Evolutionary conservation across 31 red algal genomes (phyloP).

Genomic region (Porphyra umbilicalis): DNA sequence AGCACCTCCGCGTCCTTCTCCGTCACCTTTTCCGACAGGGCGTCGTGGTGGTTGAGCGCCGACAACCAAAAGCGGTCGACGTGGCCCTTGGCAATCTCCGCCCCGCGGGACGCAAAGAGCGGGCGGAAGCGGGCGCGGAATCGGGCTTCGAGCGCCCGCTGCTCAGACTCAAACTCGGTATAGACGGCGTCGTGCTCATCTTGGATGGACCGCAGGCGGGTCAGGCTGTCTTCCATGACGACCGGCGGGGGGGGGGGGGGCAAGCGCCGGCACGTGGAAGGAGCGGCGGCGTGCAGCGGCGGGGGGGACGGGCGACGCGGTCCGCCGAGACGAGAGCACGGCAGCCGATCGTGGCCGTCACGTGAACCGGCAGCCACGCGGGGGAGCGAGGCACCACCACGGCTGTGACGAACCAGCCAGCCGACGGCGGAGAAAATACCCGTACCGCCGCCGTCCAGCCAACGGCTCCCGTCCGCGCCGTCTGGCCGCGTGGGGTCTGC

Average conservation of each 20-base stretch:
- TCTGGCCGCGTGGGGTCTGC: too few relatives aligned
- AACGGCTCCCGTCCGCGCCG: too few relatives aligned
- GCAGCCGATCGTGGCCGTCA: too few relatives aligned
- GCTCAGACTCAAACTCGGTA: conserved; percentile 10
- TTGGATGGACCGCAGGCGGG: conserved; percentile 24
- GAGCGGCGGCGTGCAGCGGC: too few relatives aligned
- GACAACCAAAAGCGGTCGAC: conserved; percentile 43
- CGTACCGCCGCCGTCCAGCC: too few relatives aligned
- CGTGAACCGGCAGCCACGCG: too few relatives aligned
- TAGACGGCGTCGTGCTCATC: conserved; percentile 20
- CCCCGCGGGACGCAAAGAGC: conserved; percentile 11
- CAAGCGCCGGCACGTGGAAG: too few relatives aligned
- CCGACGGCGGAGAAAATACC: too few relatives aligned
- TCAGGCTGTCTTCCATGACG: not conserved
- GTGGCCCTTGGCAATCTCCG: not conserved
- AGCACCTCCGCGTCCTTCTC: conserved; percentile 37
- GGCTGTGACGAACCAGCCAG: too few relatives aligned
- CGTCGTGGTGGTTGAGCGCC: conserved; percentile 34
- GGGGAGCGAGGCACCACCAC: too few relatives aligned
- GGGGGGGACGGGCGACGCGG: too few relatives aligned
- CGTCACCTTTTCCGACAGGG: conserved; percentile 51
- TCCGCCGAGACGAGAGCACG: too few relatives aligned
- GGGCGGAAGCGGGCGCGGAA: conserved; percentile 13
- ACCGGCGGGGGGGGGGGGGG: not conserved
- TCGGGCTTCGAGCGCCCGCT: conserved; percentile 24